phyloP scores from a whole-genome alignment of 345 rosid genomes.

The Eucalyptus cloeziana region DNA sequence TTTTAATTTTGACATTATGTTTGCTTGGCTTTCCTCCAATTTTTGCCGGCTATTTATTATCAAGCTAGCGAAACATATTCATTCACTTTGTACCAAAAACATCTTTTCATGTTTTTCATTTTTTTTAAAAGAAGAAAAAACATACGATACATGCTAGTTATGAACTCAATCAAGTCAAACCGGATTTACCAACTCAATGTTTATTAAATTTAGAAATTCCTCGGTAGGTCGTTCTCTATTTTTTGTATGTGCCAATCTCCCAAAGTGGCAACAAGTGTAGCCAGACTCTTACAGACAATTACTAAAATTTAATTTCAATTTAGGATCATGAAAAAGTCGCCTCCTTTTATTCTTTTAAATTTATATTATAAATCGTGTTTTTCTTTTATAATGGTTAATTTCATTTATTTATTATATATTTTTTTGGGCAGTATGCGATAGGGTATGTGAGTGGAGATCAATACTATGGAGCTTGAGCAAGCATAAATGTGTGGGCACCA shows the following conservation, averaged over 20 bases:
- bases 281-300: neutral
- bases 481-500: conserved; percentile 93
- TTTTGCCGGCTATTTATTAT: neutral
- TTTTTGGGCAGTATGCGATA: conserved; percentile 59
- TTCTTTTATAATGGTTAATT: neutral
- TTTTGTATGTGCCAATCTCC: neutral
- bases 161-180: neutral
- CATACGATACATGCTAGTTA: neutral
- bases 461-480: conserved; percentile 93
- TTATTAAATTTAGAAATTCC: neutral
- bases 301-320: neutral
- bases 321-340: neutral
- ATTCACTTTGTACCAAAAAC: neutral
- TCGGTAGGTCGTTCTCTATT: accelerated
- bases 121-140: too few relatives aligned
- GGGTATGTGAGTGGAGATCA: conserved; percentile 75
- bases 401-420: neutral
- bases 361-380: neutral
- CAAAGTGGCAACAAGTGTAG: neutral
- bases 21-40: neutral
- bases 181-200: neutral
- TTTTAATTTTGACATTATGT: neutral
- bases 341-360: too few relatives aligned
- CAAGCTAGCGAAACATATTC: neutral
- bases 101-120: neutral